These are phyloP conservation scores for Carex myosuroides DNA, from an alignment of 176 grass and related monocot genomes.

Conservation along the genomic window DNA sequence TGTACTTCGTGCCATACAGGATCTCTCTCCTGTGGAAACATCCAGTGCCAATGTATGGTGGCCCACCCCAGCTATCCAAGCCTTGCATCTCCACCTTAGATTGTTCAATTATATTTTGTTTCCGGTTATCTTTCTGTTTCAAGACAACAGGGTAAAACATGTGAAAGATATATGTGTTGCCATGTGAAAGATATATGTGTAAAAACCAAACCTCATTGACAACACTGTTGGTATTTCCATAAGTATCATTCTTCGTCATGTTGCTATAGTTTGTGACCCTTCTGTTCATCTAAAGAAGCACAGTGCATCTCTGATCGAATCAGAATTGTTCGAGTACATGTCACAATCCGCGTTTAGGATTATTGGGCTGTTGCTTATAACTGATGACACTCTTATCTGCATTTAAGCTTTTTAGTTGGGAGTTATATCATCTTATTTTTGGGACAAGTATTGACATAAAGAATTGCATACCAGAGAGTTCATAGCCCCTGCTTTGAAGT, in stretches of 20 bases:
- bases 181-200: not conserved
- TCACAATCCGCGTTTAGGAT: conserved; percentile 79
- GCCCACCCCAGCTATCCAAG: conserved; percentile 60
- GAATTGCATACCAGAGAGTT: conserved; percentile 45
- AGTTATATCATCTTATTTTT: not conserved
- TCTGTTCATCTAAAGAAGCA: conserved; percentile 72
- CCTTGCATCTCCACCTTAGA: conserved; percentile 57
- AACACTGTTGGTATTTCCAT: conserved; percentile 41
- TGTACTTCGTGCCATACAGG: conserved; percentile 40
- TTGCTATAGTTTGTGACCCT: conserved; percentile 46
- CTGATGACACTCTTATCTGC: conserved; percentile 64
- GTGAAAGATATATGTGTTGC: not conserved
- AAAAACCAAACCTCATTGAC: not conserved
- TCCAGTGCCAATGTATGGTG: conserved; percentile 58
- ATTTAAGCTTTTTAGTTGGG: not conserved
- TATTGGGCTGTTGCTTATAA: conserved; percentile 58
- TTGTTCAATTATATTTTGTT: not conserved
- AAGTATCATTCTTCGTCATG: conserved; percentile 35
- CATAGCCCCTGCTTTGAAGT: conserved; percentile 86
- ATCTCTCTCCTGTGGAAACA: conserved; percentile 68
- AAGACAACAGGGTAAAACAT: not conserved
- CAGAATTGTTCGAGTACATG: conserved; percentile 75
- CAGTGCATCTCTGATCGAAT: conserved; percentile 52
- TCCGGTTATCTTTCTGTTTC: not conserved
- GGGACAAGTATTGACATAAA: not conserved